Evolutionary conservation across 2,329 filamentous ascomycete species (phyloP), one percentile per base, ranked within the genome.

Genomic region (Leptographium lundbergii): DNA sequence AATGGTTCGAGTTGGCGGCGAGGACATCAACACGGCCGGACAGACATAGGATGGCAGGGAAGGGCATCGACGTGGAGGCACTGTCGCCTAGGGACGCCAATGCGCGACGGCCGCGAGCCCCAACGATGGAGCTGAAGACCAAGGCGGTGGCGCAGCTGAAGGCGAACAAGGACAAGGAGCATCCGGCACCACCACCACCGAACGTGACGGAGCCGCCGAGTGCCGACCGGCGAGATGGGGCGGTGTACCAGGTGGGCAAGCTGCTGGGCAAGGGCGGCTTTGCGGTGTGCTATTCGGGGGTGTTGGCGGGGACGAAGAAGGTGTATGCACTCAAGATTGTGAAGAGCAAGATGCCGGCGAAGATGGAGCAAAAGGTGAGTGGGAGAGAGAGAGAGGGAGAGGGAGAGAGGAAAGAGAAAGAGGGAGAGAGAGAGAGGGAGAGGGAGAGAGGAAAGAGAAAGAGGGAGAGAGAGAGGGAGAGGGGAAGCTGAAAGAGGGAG

Each of bases 211-310:
- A 86, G 69, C 83, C 83, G 24, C 77, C 86, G 54, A 87, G 87
- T 67, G 75, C 77, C 58, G 87, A 90, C 69, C 84, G 86, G 58
- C 81, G 78, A 59, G 77, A 85, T 73, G 87, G 87, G 58, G 82
- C 86, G 58, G 78, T 85, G 55, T 92, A 91, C 74, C 81, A 86
- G 66, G 84, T 88, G 36, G 87, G 87, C 60, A 84, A 83, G 66
- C 77, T 89, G 68, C 77, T 92, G 60, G 88, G 88, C 29, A 91
- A 89, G 72, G 88, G 88, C 54, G 88, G 88, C 11, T 92, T 92
- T 68, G 88, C 88, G 64, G 87, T 91, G 62, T 91, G 88, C 73
- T 88, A 91, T 68, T 82, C 85, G 65, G 88, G 85, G 54, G 82
- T 86, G 65, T 73, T 87, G 58, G 76, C 82, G 57, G 81, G 85